Evolutionary conservation across 2,329 filamentous ascomycete genomes (phyloP).

Genomic region (Pseudogymnoascus sp.): DNA sequence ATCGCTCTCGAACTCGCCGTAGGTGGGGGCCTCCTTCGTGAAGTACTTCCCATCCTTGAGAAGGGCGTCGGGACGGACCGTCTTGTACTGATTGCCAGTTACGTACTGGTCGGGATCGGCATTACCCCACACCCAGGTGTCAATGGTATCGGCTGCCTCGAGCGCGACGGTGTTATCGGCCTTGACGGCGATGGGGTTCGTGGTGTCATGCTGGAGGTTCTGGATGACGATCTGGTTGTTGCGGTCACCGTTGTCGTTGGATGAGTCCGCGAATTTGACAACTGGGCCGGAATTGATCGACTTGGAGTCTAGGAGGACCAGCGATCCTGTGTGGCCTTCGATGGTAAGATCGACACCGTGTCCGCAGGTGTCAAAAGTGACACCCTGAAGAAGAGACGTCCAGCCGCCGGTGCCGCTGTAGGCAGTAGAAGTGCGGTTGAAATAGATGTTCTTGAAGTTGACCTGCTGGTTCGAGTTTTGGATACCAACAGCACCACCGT

Average conservation of each 20-base stretch:
- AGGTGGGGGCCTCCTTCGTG: slow-evolving; percentile 34
- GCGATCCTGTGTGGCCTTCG: not conserved
- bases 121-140: not conserved
- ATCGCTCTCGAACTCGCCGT: slow-evolving; percentile 32
- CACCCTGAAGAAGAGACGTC: slow-evolving; percentile 4
- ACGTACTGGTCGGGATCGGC: not conserved
- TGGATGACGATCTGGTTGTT: slow-evolving; percentile 5
- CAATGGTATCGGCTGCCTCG: slow-evolving; percentile 17
- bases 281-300: slow-evolving; percentile 1
- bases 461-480: slow-evolving; percentile 59
- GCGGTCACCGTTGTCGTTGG: not conserved
- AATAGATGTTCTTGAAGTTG: not conserved
- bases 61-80: slow-evolving; percentile 26
- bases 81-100: slow-evolving; percentile 19
- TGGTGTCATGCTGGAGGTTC: not conserved
- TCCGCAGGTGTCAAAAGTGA: slow-evolving; percentile 22
- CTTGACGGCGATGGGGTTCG: not conserved
- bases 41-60: slow-evolving; percentile 33
- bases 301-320: slow-evolving; percentile 4
- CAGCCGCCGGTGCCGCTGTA: not conserved
- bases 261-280: slow-evolving; percentile 3
- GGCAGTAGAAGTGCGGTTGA: not conserved
- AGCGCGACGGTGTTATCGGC: slow-evolving; percentile 18
- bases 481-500: slow-evolving; percentile 44
- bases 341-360: slow-evolving; percentile 20